Conservation (phyloP, 2,329 filamentous ascomycete genomes). For the Monosporascus sp. region DNA sequence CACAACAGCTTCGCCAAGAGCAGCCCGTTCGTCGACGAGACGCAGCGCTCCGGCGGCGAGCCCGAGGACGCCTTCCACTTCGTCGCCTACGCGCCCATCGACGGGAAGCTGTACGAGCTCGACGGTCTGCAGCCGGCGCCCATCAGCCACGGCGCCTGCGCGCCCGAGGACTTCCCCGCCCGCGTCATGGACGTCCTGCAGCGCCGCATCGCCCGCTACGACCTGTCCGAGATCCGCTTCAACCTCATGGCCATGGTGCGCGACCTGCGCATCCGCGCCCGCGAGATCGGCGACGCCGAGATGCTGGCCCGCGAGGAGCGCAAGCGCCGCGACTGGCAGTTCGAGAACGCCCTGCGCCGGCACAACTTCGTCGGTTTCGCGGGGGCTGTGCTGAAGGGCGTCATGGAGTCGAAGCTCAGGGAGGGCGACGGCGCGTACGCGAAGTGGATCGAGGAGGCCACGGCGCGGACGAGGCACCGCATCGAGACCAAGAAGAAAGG, state of each 20-base stretch:
- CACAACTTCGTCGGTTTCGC: conserved; percentile 98
- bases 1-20: conserved; percentile 89
- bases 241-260: conserved; percentile 90
- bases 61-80: conserved; percentile 96
- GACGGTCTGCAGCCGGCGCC: conserved; percentile 91
- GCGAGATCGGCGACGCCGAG: conserved; percentile 78
- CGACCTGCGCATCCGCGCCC: conserved; percentile 71
- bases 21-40: conserved; percentile 91
- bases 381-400: conserved; percentile 81
- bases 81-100: conserved; percentile 84
- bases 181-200: conserved; percentile 84
- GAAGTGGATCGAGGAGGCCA: conserved; percentile 66
- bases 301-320: conserved; percentile 72
- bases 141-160: conserved; percentile 78
- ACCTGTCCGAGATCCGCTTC: conserved; percentile 83
- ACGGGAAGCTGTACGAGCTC: conserved; percentile 82
- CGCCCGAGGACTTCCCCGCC: conserved; percentile 64
- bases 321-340: conserved; percentile 83
- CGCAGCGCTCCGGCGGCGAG: conserved; percentile 63
- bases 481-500: conserved; percentile 34
- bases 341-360: conserved; percentile 86
- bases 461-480: conserved; percentile 47
- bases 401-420: conserved; percentile 68
- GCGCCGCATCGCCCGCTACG: conserved; percentile 78
- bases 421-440: conserved; percentile 63